Evolutionary conservation across 139 green algal genomes (phyloP).

Genomic region (Diplosphaera chodatii): DNA sequence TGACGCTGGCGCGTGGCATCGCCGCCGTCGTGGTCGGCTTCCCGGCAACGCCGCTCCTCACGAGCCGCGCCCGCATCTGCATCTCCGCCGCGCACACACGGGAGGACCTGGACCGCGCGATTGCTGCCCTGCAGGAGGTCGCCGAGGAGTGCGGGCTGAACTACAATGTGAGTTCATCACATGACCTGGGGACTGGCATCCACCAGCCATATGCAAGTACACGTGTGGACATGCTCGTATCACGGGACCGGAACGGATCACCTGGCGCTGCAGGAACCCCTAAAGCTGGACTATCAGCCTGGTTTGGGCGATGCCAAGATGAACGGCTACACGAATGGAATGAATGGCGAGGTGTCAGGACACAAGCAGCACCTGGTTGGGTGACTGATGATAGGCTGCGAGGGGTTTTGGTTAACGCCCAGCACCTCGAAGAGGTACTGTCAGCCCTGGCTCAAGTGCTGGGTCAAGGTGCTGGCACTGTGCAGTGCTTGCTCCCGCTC

Average conservation of each 20-base stretch:
- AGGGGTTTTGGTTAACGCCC: no score
- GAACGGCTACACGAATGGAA: not conserved
- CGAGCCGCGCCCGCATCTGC: slow-evolving; percentile 81
- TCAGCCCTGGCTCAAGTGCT: no score
- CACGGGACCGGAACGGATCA: no score
- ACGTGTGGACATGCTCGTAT: no score
- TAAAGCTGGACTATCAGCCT: not conserved
- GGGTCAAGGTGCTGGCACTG: no score
- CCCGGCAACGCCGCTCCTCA: slow-evolving; percentile 87
- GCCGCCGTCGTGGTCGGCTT: slow-evolving; percentile 96
- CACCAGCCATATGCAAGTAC: no score
- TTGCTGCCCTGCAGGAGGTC: slow-evolving; percentile 29
- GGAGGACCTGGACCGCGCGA: slow-evolving; percentile 84
- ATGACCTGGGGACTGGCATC: no score
- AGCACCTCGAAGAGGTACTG: no score
- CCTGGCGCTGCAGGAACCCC: not conserved
- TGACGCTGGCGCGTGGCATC: slow-evolving; percentile 65
- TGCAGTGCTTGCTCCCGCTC: no score
- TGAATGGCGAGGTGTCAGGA: not conserved
- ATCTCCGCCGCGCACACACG: slow-evolving; percentile 86
- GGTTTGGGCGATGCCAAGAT: not conserved
- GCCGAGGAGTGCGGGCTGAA: slow-evolving; percentile 14
- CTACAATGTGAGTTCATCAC: slow-evolving; percentile 6
- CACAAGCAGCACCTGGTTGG: not conserved
- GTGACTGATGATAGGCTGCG: no score